Base-by-base conservation (phyloP, 306 rosid species). In the Glycine tomentella region DNA sequence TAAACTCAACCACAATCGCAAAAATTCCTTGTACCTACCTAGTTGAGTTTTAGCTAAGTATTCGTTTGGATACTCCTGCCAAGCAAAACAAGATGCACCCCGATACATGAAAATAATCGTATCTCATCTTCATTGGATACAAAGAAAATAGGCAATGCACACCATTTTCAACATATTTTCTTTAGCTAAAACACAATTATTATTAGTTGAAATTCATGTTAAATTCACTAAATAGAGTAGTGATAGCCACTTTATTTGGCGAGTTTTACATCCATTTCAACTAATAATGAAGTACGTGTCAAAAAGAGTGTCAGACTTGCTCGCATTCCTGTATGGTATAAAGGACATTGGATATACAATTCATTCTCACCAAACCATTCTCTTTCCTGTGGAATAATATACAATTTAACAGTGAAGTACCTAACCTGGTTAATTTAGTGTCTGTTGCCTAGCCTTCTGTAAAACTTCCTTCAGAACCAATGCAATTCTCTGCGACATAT, bases 401-500 rank as follows among this genome's bases (percentile, higher is more conserved):
- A 85, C 90, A 87, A 73, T 59, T 69, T 38, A 63, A 76, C 74
- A 44, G 74, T 9, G 4, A 76, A 62, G 12, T 66, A 69, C 45
- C 7, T 36, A 61, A 38, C 53, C 62, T 7, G 82, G 74, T 86
- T 71, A 84, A 84, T 71, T 72, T 72, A 73, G 44, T 44, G 40
- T 3, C 74, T 69, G 42, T 81, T 10, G 75, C 74, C 80, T 89
- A 49, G 93, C 82, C 80, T 90, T 91, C 80, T 70, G 84, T 87
- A 93, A 82, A 56, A 93, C 90, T 7, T 90, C 87, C 86, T 88
- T 91, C 68, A 95, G 86, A 87, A 93, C 98, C 53, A 84, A 36
- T 81, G 96, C 94, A 71, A 93, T 93, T 89, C 98, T 90, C 8
- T 89, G 85, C 1, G 92, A 82, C 98, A 95, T 95, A 81, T 95